Evolutionary conservation across 2,329 filamentous ascomycete genomes (phyloP), one percentile per base, ranked within the genome.

Genomic region (Pseudogymnoascus sp.): DNA sequence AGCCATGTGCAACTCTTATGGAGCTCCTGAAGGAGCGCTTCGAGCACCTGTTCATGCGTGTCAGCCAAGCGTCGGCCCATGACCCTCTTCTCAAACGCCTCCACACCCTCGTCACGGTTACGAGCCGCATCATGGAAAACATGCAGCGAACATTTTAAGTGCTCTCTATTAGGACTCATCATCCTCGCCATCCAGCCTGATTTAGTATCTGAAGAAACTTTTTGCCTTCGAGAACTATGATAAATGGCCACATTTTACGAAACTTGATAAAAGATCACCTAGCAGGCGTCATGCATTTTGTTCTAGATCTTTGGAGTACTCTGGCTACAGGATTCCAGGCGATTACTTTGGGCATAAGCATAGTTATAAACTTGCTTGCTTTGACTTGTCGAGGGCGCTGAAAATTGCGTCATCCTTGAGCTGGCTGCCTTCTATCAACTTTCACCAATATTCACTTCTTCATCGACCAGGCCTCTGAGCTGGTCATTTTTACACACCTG

Each of bases 41-140:
- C 40, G 81, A 84, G 69, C 76, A 79, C 61, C 74, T 84, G 10
- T 79, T 81, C 67, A 75, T 80, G 67, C 78, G 76, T 61, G 77
- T 84, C 64, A 79, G 74, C 70, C 76, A 76, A 64, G 72, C 76
- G 36, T 72, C 77, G n/a, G 77, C 78, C 8, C 74, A 75, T 31
- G 79, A 83, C 67, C 73, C 76, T 21, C 74, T 78, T 13, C 72
- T 84, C 52, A 79, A 79, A 70, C 78, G 75, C 66, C 74, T 84
- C 8, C 75, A 76, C 37, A 71, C 70, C 64, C 77, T 82, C 72
- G 77, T 77, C 29, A 67, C 59, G 13, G 61, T 63, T 42, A 65
- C 69, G 18, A 71, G 71, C 29, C 69, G 68, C 39, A 70, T 73
- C 39, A 60, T 72, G 13, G 70, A 72, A 40, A 64, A 33, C 29